Base-by-base conservation (phyloP, 331 rosid species). In the Cydonia oblonga region DNA sequence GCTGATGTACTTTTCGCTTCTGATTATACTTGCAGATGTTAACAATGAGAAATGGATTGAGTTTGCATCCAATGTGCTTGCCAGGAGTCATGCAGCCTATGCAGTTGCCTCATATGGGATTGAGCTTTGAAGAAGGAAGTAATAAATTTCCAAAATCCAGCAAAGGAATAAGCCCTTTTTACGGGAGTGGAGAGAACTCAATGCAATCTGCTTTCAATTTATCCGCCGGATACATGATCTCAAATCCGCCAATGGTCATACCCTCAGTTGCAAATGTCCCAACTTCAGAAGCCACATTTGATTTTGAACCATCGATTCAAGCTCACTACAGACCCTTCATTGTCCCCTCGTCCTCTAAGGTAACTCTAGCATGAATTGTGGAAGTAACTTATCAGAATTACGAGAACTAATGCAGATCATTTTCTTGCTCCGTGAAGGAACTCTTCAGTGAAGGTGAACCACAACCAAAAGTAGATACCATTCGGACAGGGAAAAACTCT, bases 11-110 rank as follows among this genome's bases (percentile, higher is more conserved):
- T 7, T 9, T 46, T 53, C 19, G 18, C 26, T 64, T 72, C 25
- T 60, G 75, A 40, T 79, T 81, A 79, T 64, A 71, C 65, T 58
- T 75, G 53, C 82, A 87, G 91, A 87, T 87, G 91, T 57, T 84
- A 78, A 80, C 87, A 52, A 68, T 85, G 89, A 89, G 96, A 77
- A 93, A 93, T 83, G 96, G 97, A 73, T 81, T 87, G 83, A 89
- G 95, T 82, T 78, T 87, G 86, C 98, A 91, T 75, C 92, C 96
- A 24, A 81, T 85, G 90, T 76, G 91, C 80, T 80, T 91, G 70
- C 88, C 93, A 8, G 97, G 87, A 77, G 89, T 76, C 44, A 11
- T 78, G 75, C 87, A 81, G 69, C 84, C 97, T 42, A 62, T 76
- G 79, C 75, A 78, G 69, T 58, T 85, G 76, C 81, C 97, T 78